These are phyloP conservation scores for Aschersonia sp. DNA, from an alignment of 2,329 filamentous ascomycete species.

Conservation along the genomic window DNA sequence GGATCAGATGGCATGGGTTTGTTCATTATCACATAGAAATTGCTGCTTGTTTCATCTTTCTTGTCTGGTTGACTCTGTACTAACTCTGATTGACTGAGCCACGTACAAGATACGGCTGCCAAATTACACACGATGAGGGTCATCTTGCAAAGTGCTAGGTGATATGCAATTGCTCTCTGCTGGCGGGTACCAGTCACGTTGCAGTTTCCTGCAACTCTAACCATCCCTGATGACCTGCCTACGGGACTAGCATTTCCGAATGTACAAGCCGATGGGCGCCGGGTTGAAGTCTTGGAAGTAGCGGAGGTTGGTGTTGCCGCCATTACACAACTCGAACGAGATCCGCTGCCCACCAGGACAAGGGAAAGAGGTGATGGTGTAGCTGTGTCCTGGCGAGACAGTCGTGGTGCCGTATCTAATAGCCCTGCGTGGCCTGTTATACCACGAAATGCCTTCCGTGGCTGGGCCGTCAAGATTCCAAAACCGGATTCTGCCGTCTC, in stretches of 20 bases:
- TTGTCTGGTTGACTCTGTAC: no score
- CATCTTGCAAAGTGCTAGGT: no score
- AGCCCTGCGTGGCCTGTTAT: conserved; percentile 31
- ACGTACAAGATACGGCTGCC: no score
- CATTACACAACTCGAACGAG: conserved; percentile 32
- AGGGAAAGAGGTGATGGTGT: conserved; percentile 34
- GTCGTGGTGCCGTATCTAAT: conserved; percentile 25
- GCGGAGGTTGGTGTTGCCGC: conserved; percentile 33
- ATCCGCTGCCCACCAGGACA: conserved; percentile 39
- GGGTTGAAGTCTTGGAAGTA: conserved; percentile 53
- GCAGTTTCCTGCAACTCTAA: background rate
- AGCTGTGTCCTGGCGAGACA: conserved; percentile 38
- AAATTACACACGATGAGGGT: no score
- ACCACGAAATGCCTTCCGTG: conserved; percentile 31
- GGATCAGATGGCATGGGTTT: no score
- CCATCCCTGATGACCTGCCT: background rate
- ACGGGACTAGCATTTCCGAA: conserved; percentile 15
- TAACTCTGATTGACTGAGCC: no score
- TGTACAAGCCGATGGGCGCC: conserved; percentile 24
- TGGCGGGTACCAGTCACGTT: background rate
- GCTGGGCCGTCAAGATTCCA: conserved; percentile 31
- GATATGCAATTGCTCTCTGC: no score
- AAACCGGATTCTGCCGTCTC: conserved; percentile 38
- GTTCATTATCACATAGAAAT: no score
- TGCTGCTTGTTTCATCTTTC: no score